These are phyloP conservation scores for Trypanosoma boissoni DNA, from an alignment of 208 protist genomes.

Conservation along the genomic window DNA sequence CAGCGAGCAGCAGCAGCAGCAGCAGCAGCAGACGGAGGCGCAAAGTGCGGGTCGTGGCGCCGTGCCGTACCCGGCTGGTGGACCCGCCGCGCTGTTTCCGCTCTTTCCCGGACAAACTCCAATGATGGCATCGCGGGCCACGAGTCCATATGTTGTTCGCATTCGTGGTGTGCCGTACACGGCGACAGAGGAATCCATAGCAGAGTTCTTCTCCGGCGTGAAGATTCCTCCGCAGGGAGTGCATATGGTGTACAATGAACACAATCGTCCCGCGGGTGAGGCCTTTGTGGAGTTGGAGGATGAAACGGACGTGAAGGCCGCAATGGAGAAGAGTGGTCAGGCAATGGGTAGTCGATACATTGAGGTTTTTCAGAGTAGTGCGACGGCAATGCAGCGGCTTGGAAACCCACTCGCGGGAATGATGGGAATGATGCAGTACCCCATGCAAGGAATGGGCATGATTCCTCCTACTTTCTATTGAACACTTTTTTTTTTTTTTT, in stretches of 20 bases:
- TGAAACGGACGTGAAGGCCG: conserved; percentile 21
- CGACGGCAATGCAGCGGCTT: conserved; percentile 25
- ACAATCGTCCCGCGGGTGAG: conserved; percentile 35
- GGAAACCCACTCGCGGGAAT: conserved; percentile 17
- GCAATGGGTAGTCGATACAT: conserved; percentile 43
- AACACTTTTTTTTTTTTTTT: too few relatives aligned
- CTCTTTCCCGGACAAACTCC: conserved; percentile 21
- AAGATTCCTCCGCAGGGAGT: conserved; percentile 39
- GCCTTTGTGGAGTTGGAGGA: conserved; percentile 49
- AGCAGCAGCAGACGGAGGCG: conserved; percentile 5
- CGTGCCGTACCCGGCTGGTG: conserved; percentile 6
- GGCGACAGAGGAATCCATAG: conserved; percentile 41
- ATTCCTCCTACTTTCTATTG: conserved; percentile 17
- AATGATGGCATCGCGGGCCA: conserved; percentile 13
- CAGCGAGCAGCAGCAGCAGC: neutral
- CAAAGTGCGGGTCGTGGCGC: neutral
- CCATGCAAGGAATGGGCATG: conserved; percentile 15
- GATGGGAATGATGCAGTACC: conserved; percentile 26
- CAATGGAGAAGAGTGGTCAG: conserved; percentile 26
- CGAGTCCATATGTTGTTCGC: conserved; percentile 29
- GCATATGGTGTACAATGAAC: conserved; percentile 44
- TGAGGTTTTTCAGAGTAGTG: conserved; percentile 39
- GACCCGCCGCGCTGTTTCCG: conserved; percentile 10
- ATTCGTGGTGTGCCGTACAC: conserved; percentile 44
- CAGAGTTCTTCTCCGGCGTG: conserved; percentile 38